Evolutionary conservation across 352 stramenopile genomes (phyloP), one percentile per base, ranked within the genome.

Genomic region (Blastocystis sp.): DNA sequence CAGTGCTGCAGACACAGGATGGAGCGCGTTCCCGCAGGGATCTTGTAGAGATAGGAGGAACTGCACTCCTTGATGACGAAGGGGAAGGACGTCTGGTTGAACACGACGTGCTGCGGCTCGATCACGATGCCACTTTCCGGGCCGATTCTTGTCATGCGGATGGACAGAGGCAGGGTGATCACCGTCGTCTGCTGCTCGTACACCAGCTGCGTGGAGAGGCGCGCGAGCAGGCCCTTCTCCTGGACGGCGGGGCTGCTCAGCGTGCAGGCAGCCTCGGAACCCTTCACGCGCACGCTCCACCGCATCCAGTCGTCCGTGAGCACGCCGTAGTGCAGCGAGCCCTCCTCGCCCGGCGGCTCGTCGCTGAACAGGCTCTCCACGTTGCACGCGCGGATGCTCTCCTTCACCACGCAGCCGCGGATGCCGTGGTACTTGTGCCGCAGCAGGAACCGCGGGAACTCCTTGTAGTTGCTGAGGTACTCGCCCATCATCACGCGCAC

Each of bases 371-470:
- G 48, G 14, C 6, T 21, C 2, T 84, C 74, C 48, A 84, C 34
- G 3, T 38, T 14, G 7, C n/a, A 24, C 17, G 57, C 34, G 66
- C 52, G 68, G 2, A 63, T 42, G 2, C 54, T 84, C n/a, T 57
- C 57, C 38, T 38, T 66, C 4, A 84, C 57, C 10, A 84, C 74
- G 14, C 52, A 62, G 1, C 74, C 74, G 34, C 66, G 48, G 19
- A 84, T 68, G 34, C 74, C 74, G 60, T 84, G 74, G 34, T 84
- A 38, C 34, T 28, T 21, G 14, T 61, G 60, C 38, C 74, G 54
- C 24, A 84, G 54, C 38, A 84, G 66, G 54, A 84, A 84, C 24
- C 74, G 57, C 28, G 74, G 74, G 40, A 34, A 69, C 19, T 84
- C 52, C 10, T 21, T 24, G 61, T 69, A 84, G 40, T 62, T 45